Evolutionary conservation across 192 early-diverging fungal species (phyloP), one percentile per base, ranked within the genome.

Genomic region (Linnemannia hyalina): DNA sequence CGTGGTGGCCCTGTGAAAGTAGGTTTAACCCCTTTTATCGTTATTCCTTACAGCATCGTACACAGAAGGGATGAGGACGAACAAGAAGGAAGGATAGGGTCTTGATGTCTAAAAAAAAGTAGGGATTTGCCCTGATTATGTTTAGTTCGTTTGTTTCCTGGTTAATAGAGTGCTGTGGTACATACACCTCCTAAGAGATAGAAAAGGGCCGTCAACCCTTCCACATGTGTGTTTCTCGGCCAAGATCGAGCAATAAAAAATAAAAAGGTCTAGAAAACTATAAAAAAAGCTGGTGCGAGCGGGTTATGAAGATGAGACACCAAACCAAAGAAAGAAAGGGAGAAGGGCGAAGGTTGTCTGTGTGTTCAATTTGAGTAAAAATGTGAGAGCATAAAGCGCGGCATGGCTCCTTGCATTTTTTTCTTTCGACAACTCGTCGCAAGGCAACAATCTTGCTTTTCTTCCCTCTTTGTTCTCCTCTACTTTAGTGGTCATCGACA

Each of bases 331-430:
- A 68, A 81, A 71, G 70, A 76, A 18, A 42, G 49, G n/a, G 74
- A 69, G 71, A 71, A 76, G 63, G 72, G 68, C 68, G 76, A 76
- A 65, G 29, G 46, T 69, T 57, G 47, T 49, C 16, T 22, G 49
- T 52, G 20, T 52, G 49, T 52, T 52, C 49, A 52, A 52, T 52
- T 52, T 52, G 49, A 74, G 29, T 42, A 35, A 35, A 5, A 63
- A 35, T 42, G 22, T 46, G 18, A 63, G 44, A 6, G 4, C 40
- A n/a, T 10, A 16, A n/a, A 9, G 13, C 40, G 40, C 35, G 1
- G 65, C n/a, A 68, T 68, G 29, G 29, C 29, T 68, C 65, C 65
- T 68, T 68, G 49, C 65, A 68, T 68, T 29, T 26, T 15, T 22
- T 68, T 6, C 2, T 22, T 35, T 15, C 20, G 35, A 32, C 29